Base-by-base conservation (phyloP, 257 asterid genomes). In the Jacaranda copaia region DNA sequence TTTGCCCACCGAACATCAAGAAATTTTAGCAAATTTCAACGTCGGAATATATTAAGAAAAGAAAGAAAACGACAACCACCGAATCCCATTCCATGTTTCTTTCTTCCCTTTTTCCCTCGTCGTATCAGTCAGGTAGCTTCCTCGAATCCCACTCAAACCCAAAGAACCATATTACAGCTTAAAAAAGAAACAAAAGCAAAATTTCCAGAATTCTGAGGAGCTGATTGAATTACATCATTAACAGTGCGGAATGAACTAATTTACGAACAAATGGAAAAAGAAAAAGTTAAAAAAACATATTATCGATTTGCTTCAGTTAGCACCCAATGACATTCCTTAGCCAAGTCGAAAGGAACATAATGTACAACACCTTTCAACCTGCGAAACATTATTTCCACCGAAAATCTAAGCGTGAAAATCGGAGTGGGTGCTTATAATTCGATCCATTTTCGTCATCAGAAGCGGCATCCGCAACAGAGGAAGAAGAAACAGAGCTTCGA, bases 381-480 rank as follows among this genome's bases (percentile, higher is more conserved):
- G 38, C n/a, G 65, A 59, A 59, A 35, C 68, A 61, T 61, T 12
- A 32, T 25, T 53, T 19, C 11, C 38, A 38, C 48, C 53, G 3
- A 77, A 68, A 48, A 58, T 49, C 58, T 15, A 45, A 4, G 19
- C 57, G 6, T 14, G 14, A n/a, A 58, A 58, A 58, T 20, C 32
- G 5, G n/a, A 1, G 45, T 13, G 10, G 5, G 38, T 25, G 39
- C 32, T 53, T 51, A 36, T 5, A 45, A 39, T 10, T 2, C 4
- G 53, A 68, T 38, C 39, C 4, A 46, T 18, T 56, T 3, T 56
- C 49, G 5, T 12, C 15, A 68, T 91, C 90, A 94, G 46, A 92
- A 58, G 46, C 84, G 92, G 82, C 97, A 87, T 5, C 98, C 97
- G 79, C 93, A 90, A 36, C 87, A 92, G 71, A 92, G 85, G 89